Base-by-base conservation (phyloP, 768 basidiomycete species). In the Phylloporus arenicola region DNA sequence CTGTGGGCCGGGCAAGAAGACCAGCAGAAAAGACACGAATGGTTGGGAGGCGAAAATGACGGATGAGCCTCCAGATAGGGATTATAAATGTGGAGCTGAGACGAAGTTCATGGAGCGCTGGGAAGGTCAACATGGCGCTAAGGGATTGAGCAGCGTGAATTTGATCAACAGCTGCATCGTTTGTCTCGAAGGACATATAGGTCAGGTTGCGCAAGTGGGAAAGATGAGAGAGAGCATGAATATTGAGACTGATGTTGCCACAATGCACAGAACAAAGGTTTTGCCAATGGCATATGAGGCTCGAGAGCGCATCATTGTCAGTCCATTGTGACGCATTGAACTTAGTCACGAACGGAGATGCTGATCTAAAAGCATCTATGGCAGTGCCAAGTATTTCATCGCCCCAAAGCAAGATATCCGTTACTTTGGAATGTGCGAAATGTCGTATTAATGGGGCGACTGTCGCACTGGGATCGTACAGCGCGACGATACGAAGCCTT, bases 401-500 rank as follows among this genome's bases (percentile, higher is more conserved):
- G 25, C 3, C 6, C 4, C 14, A 2, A 2, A 51, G 11, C 24
- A n/a, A 40, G 22, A 55, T 16, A 2, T 44, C 5, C 30, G 24
- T 42, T 25, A 59, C 7, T 3, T 33, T 20, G 2, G 57, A 14
- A 17, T 42, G 38, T 40, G 31, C 17, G 25, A 58, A 39, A 20
- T 58, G 48, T 24, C 24, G 57, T 3, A 58, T 4, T 9, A 58
- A 39, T 6, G 57, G 53, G 16, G 27, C 7, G n/a, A 58, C 4
- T 4, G 20, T 7, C 1, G 16, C 9, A 4, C n/a, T 22, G 19
- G 47, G 46, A 8, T 19, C 4, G 3, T 37, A 0, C 3, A 55
- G 5, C 16, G 29, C 45, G 5, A 59, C 20, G 4, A 27, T 0
- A 24, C 40, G 48, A 47, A 59, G 51, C 4, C 50, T 59, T 4